phyloP scores from a whole-genome alignment of 192 early-diverging fungal species.

The Physocladia obscura region DNA sequence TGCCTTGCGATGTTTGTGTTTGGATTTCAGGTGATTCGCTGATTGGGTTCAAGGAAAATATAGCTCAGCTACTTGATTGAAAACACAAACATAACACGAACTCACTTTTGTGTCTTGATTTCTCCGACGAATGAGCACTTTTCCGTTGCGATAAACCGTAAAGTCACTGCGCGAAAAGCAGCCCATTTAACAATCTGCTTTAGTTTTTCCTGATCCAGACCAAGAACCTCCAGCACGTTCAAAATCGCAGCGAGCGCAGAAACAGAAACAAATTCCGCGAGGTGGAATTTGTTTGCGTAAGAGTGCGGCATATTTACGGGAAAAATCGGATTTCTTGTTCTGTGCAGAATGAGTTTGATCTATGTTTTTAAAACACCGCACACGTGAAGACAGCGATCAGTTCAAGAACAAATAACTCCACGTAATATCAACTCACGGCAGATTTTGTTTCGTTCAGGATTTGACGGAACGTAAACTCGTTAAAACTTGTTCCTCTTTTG shows the following conservation, averaged over 20 bases:
- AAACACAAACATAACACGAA: no score
- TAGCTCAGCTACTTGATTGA: no score
- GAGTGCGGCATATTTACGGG: conserved; percentile 17
- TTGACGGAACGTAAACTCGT: no score
- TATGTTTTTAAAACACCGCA: no score
- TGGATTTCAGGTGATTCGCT: no score
- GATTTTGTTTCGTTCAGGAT: no score
- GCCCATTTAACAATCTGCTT: background rate
- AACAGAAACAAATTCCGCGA: conserved; percentile 21
- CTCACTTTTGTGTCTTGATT: background rate
- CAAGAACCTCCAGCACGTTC: conserved; percentile 22
- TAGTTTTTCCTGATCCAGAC: background rate
- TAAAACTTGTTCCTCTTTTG: no score
- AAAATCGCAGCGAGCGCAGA: conserved; percentile 14
- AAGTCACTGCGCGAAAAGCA: background rate
- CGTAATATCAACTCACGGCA: no score
- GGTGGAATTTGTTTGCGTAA: conserved; percentile 32
- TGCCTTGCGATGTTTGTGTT: no score
- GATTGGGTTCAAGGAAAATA: no score
- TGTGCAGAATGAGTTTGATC: background rate
- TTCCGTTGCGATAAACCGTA: conserved; percentile 21
- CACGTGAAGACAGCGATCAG: no score
- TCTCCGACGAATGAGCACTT: conserved; percentile 11
- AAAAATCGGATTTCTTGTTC: background rate
- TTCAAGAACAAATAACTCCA: no score